Evolutionary conservation across 179 eudicot species (phyloP), one percentile per base, ranked within the genome.

Genomic region (Silene vulgaris): DNA sequence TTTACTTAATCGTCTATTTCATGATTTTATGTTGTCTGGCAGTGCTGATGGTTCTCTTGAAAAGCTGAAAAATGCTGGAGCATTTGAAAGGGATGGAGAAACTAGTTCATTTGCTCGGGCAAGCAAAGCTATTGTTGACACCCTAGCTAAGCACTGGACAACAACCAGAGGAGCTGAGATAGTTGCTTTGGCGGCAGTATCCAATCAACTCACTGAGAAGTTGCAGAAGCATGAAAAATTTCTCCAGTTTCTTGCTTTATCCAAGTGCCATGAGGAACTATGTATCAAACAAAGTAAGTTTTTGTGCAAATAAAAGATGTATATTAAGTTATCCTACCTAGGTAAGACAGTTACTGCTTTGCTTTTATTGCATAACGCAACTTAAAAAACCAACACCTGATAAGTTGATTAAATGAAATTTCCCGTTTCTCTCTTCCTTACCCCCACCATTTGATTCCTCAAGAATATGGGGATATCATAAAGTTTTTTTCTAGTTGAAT

Each of bases 111-210:
- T 95, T 86, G 88, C 89, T 78, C 85, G 96, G 78, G 77, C 85
- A 72, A 95, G 97, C 83, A 95, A 88, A 84, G 89, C 99, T 50
- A 89, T 95, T 77, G 89, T 95, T 81, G 99, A 95, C 85, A 90
- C 97, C 26, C 77, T 95, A 63, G 99, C 97, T 78, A 95, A 95
- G 84, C 99, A 95, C 74, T 95, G 99, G 99, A 92, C 97, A 74
- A 89, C 98, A 35, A 92, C 99, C 75, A 92, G 99, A 86, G 97
- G 97, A 76, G 89, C 95, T 65, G 97, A 95, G 87, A 88, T 92
- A 72, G 89, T 90, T 78, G 86, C 94, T 68, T 75, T 89, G 81
- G 83, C 95, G 77, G 87, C 83, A 75, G 84, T 90, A 28, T 90
- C 97, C 64, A 82, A 85, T 48, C 99, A 95, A 76, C 97, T 92